Evolutionary conservation across 495 filamentous ascomycete genomes (phyloP), one percentile per base, ranked within the genome.

Genomic region (Mycothermus thermophilus): DNA sequence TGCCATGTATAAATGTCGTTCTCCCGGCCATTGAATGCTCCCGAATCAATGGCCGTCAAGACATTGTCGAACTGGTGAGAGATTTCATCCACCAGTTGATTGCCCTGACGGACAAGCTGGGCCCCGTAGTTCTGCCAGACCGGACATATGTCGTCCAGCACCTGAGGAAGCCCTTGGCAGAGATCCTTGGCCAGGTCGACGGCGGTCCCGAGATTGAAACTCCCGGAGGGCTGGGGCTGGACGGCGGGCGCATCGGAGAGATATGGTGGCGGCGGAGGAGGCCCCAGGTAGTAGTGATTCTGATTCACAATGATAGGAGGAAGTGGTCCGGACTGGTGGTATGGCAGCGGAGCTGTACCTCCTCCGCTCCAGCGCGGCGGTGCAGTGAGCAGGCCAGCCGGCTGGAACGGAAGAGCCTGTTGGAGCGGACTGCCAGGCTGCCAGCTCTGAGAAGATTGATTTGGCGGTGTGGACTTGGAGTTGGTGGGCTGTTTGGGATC

Each of bases 31-130:
- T 54, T 57, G 34, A 75, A 81, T 10, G 55, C 61, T n/a, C 79
- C 77, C 11, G 58, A 62, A 52, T 88, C 80, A 15, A 84, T 83
- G 12, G 67, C 55, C 1, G 77, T 80, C 30, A 83, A 67, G 13
- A 82, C 64, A 19, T 67, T 45, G 50, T 79, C 63, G 28, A 85
- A 58, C 33, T 69, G 72, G 25, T 56, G 49, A 25, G 65, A 63
- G 41, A 83, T 67, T 37, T 67, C 57, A 35, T 78, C 68, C 38
- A 56, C 68, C 30, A 78, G 51, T 5, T 63, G 66, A 13, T 67
- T 65, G 12, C 47, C 47, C 38, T 68, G 60, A 33, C 56, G 58
- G 29, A 66, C 37, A 2, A 65, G 47, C 35, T 66, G 60, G 0
- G 51, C 58, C 18, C 54, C 52, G 27, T 54, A 54, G 5, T 43